Base-by-base conservation (phyloP, 2,329 filamentous ascomycete species). In the Madurella mycetomatis region DNA sequence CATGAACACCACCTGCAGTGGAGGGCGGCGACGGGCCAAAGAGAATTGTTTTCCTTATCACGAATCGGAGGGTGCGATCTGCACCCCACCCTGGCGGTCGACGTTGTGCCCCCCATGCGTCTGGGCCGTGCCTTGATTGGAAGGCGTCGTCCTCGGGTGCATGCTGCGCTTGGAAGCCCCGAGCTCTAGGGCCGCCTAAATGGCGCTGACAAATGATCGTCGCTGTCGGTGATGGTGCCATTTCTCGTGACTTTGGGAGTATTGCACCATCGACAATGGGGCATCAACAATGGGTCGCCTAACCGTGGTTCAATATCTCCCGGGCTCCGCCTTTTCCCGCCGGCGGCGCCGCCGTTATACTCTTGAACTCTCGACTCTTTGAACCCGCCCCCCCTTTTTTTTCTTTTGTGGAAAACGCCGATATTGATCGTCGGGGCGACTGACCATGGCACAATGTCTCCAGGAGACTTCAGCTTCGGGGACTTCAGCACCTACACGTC, bases 391-490 rank as follows among this genome's bases (percentile, higher is more conserved):
- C n/a, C n/a, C n/a, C n/a, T 25, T 25, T 25, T 7, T 25, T 62
- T 62, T 54, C 53, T 63, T 67, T 65, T 62, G 67, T 62, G 58
- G 62, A 63, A 64, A 65, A 58, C 51, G 61, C 52, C 42, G 31
- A 30, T 15, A 37, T 60, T 61, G 61, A 60, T 61, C 54, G 42
- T 47, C 61, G 51, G 56, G 56, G 47, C 52, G 60, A 71, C 72
- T 76, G 70, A 76, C 68, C 68, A 72, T 72, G 67, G 67, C 65
- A 72, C 65, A 65, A 78, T 77, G 76, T 70, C 73, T 68, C 66
- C 75, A 83, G 79, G 77, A 70, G 80, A 83, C 60, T 83, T 82
- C 65, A 76, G 72, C 69, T 81, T 81, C 60, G 70, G 76, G 62
- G 79, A 82, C 61, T 83, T 82, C 64, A 69, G 67, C 67, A 67